Base-by-base conservation (phyloP, 2,329 filamentous ascomycete genomes). In the Taxawa tesnikishii region DNA sequence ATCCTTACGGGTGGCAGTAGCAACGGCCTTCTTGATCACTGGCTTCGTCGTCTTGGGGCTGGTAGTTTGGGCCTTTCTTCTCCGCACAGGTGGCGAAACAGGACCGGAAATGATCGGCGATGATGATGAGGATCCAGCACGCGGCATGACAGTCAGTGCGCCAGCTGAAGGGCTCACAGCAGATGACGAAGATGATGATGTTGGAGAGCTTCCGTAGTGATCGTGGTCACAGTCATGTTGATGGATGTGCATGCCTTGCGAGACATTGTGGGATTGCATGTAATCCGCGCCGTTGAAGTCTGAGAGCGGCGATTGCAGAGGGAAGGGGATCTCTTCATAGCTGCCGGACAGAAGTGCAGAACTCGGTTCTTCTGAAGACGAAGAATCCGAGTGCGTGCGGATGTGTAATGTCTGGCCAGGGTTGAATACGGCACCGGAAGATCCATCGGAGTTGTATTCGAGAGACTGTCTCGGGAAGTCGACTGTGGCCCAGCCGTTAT, bases 401-500 rank as follows among this genome's bases (percentile, higher is more conserved):
- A 93, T 70, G 60, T 94, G 88, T 31, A 96, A 65, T 1, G 85
- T 92, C 60, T 94, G 82, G 40, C 79, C 75, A 2, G 88, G 88
- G 58, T 94, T 94, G 66, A 93, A 92, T 49, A 94, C 87, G 43
- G 82, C 77, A 10, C 63, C 62, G 37, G 60, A 62, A 25, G 51
- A 47, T 8, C 40, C 43, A 27, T 77, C 65, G 28, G 70, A 65
- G 44, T 68, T 74, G 19, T 72, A 68, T 44, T 88, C 81, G 44
- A 81, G 75, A 23, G 77, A 79, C 39, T 74, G 77, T 38, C 77
- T 77, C 15, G 42, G 40, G 51, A 75, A 72, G 43, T 90, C 82
- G 36, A 94, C 76, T 43, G 81, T 73, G 31, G 74, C 75, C 87
- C 87, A 96, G 36, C 83, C 83, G 45, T 87, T 83, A 46, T 92